A percentile compares a stretch with the other conserved stretches of the same genome.
Conservation (phyloP, 805 yeast species). For the Torulaspora franciscae region DNA sequence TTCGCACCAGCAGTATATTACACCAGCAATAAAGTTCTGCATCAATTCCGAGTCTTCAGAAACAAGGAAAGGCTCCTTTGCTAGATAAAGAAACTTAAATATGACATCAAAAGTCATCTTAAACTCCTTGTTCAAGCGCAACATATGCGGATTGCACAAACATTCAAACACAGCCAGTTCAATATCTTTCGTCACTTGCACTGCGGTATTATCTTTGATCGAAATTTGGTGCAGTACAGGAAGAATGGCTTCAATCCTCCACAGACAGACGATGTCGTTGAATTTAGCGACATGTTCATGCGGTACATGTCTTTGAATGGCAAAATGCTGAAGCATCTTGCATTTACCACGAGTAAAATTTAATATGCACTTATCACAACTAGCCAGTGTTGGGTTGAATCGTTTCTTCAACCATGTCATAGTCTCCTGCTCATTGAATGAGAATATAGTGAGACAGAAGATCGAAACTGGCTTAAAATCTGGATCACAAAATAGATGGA, state of each 20-base stretch:
- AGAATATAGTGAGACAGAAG: slow-evolving; percentile 54
- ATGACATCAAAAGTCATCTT: slow-evolving; percentile 38
- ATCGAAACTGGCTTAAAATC: slow-evolving; percentile 45
- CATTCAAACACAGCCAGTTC: slow-evolving; percentile 42
- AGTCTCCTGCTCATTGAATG: slow-evolving; percentile 48
- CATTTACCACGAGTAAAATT: slow-evolving; percentile 52
- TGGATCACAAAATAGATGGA: slow-evolving; percentile 56
- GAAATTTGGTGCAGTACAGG: slow-evolving; percentile 26
- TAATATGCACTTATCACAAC: slow-evolving; percentile 52
- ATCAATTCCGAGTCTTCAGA: slow-evolving; percentile 12
- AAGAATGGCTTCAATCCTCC: slow-evolving; percentile 33
- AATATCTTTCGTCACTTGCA: slow-evolving; percentile 22
- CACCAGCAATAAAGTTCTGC: slow-evolving; percentile 43
- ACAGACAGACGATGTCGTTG: slow-evolving; percentile 33
- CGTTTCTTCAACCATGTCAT: slow-evolving; percentile 41
- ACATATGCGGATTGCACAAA: slow-evolving; percentile 47
- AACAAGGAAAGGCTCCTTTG: slow-evolving; percentile 30
- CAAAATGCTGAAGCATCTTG: slow-evolving; percentile 47
- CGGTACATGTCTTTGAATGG: slow-evolving; percentile 44
- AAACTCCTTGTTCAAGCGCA: slow-evolving; percentile 39
- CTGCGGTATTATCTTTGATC: slow-evolving; percentile 19
- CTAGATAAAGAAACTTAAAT: slow-evolving; percentile 31
- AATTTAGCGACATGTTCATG: slow-evolving; percentile 40
- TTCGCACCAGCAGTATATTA: slow-evolving; percentile 50
- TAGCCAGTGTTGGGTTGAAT: slow-evolving; percentile 39